Conservation (phyloP, 139 green algal genomes). For the Chlorella sorokiniana region DNA sequence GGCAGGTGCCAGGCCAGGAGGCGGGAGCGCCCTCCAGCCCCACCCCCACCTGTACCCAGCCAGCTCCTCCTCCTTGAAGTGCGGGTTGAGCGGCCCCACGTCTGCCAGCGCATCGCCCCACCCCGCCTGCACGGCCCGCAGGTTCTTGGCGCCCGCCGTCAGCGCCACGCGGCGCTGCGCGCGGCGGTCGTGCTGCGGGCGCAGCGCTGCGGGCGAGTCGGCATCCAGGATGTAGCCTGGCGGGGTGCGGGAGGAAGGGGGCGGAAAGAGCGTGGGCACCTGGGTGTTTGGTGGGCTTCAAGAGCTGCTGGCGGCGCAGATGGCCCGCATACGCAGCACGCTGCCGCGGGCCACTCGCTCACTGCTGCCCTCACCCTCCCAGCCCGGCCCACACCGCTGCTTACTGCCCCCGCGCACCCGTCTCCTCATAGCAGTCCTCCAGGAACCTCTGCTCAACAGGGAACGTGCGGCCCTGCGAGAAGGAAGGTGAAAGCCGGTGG, state of each 20-base stretch:
- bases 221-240: conserved; percentile 50
- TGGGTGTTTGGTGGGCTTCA: not conserved
- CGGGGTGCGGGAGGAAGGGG: not conserved
- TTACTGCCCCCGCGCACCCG: no score
- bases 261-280: not conserved
- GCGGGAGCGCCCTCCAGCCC: no score
- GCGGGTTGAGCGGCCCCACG: conserved; percentile 64
- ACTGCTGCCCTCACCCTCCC: not conserved
- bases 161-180: conserved; percentile 14
- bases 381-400: not conserved
- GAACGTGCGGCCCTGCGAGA: conserved; percentile 80
- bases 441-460: conserved; percentile 86
- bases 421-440: conserved; percentile 87
- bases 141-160: conserved; percentile 27
- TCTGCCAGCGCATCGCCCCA: conserved; percentile 80
- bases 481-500: not conserved
- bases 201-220: conserved; percentile 64
- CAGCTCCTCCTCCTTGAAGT: conserved; percentile 69
- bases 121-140: conserved; percentile 44
- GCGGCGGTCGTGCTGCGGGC: conserved; percentile 18
- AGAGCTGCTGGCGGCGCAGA: not conserved
- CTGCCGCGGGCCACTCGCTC: not conserved
- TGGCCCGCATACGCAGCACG: not conserved
- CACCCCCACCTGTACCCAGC: conserved; percentile 32
- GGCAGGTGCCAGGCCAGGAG: no score